Percentiles rank a stretch among this genome's conserved stretches.
phyloP scores from a whole-genome alignment of 441 rosid species.

The Francoa sonchifolia region DNA sequence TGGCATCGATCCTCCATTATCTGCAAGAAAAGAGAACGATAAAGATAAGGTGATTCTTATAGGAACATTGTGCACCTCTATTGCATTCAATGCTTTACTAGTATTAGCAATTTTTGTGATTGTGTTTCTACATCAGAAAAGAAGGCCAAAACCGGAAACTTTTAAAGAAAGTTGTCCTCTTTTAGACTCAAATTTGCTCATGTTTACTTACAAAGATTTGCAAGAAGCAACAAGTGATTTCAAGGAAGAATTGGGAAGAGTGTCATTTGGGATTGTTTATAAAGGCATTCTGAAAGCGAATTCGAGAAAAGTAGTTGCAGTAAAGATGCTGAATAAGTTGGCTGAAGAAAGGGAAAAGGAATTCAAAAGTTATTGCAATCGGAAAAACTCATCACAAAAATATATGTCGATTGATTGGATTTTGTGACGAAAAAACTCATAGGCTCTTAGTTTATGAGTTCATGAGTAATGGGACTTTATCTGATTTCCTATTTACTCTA shows the following conservation, averaged over 20 bases:
- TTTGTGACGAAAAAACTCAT: not conserved
- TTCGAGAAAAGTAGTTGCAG: not conserved
- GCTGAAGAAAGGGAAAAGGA: not conserved
- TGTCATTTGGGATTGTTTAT: conserved; percentile 1
- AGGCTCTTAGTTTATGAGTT: not conserved
- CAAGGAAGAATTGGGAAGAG: conserved; percentile 1
- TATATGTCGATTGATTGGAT: not conserved
- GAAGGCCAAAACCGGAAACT: not conserved
- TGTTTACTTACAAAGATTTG: conserved; percentile 3
- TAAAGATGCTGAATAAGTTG: not conserved
- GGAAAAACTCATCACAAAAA: not conserved
- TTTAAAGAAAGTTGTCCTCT: not conserved
- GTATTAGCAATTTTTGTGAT: not conserved
- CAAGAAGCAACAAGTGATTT: conserved; percentile 5
- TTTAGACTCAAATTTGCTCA: conserved; percentile 1
- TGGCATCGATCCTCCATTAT: too few species aligned
- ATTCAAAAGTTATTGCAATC: not conserved
- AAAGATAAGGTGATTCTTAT: too few species aligned
- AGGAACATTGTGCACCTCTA: too few species aligned
- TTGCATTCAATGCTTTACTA: too few species aligned
- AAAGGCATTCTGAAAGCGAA: not conserved
- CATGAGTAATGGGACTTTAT: not conserved
- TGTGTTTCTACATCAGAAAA: not conserved
- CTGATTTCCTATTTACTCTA: not conserved
- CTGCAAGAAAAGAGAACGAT: too few species aligned